Evolutionary conservation across 2,329 filamentous ascomycete genomes (phyloP).

Genomic region (Cryoendolithus antarcticus): DNA sequence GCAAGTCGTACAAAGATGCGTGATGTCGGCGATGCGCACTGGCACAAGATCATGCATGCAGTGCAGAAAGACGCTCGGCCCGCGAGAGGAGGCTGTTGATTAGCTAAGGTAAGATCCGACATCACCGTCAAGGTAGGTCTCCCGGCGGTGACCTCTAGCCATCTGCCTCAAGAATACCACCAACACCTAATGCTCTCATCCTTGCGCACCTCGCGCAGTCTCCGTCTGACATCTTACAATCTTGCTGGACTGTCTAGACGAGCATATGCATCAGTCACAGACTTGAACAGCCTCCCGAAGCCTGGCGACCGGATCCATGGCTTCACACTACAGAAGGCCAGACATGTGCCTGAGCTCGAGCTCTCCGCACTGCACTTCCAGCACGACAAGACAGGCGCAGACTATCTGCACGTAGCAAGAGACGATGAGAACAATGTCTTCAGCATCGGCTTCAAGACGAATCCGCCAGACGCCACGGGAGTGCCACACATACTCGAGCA

Average conservation of each 20-base stretch:
- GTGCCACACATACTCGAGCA: slow-evolving; percentile 96
- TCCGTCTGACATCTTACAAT: too few species aligned
- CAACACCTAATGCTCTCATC: slow-evolving; percentile 3
- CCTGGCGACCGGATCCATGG: slow-evolving; percentile 81
- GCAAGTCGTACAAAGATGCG: too few species aligned
- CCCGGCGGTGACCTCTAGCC: too few species aligned
- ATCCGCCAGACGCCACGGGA: slow-evolving; percentile 90
- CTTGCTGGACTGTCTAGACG: slow-evolving; percentile 6
- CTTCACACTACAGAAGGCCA: slow-evolving; percentile 78
- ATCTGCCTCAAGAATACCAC: background rate
- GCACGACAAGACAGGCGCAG: slow-evolving; percentile 90
- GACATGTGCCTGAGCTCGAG: slow-evolving; percentile 89
- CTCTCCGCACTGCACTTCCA: slow-evolving; percentile 80
- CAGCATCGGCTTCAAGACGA: slow-evolving; percentile 98
- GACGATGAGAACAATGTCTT: slow-evolving; percentile 99
- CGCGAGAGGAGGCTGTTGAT: too few species aligned
- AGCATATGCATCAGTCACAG: slow-evolving; percentile 55
- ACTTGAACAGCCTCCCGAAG: slow-evolving; percentile 61
- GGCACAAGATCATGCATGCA: too few species aligned
- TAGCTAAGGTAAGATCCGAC: too few species aligned
- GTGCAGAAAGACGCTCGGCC: too few species aligned
- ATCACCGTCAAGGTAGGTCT: too few species aligned
- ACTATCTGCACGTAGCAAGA: slow-evolving; percentile 88
- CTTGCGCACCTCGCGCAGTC: slow-evolving; percentile 1
- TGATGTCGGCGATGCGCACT: too few species aligned